phyloP scores from a whole-genome alignment of 495 filamentous ascomycete species.

The Aspergillus hancockii region DNA sequence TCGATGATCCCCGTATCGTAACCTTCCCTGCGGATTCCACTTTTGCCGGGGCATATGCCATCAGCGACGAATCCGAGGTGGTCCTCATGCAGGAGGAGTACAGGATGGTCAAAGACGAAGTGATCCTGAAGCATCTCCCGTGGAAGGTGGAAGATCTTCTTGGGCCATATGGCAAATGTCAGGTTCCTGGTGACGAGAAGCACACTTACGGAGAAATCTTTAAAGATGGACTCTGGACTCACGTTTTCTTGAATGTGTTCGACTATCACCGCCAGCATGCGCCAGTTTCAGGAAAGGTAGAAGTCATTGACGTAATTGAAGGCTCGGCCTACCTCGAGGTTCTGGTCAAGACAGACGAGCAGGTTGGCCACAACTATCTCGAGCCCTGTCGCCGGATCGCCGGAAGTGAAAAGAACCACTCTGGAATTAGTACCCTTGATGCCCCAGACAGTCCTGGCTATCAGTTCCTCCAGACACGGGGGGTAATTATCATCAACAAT shows the following conservation, averaged over 20 bases:
- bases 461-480: slow-evolving; percentile 32
- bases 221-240: neutral
- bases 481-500: slow-evolving; percentile 29
- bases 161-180: no score
- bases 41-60: neutral
- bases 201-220: neutral
- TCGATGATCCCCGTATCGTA: neutral
- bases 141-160: neutral
- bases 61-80: neutral
- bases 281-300: neutral
- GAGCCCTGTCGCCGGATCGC: neutral
- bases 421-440: neutral
- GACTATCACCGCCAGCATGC: slow-evolving; percentile 10
- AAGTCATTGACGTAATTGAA: neutral
- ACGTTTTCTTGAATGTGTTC: neutral
- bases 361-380: neutral
- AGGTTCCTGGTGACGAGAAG: no score
- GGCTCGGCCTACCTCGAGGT: neutral
- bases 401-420: no score
- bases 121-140: no score
- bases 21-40: neutral
- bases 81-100: neutral
- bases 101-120: no score
- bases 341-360: neutral
- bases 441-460: slow-evolving; percentile 20